Evolutionary conservation across 108 stramenopile species (phyloP), one percentile per base, ranked within the genome.

Genomic region (Cyclostephanos tholiformis): DNA sequence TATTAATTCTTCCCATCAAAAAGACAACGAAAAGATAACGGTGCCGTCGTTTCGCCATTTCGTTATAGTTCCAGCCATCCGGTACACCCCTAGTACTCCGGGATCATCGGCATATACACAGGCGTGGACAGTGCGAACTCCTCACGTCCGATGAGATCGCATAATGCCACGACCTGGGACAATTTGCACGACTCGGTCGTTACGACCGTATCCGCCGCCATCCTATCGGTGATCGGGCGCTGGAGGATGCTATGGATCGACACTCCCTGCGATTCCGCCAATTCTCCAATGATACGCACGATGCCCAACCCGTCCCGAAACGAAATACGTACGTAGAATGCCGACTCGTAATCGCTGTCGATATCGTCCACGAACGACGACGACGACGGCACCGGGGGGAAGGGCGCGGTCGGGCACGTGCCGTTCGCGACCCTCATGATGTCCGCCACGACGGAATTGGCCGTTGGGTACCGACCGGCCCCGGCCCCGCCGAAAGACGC

Each of bases 381-480:
- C 44, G 44, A 46, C 10, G 76, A 69, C 7, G 77, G 20, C 23
- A 61, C 56, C 1, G 75, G 48, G 11, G 84, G 86, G 36, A 86
- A 83, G 9, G 82, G 80, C 38, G 43, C 20, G 11, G 56, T 10
- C 19, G 68, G 72, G 39, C 85, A 85, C 27, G 78, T 79, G 22
- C 72, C 77, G 59, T 75, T 71, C 25, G 92, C 95, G 22, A 95
- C 65, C 59, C 97, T 88, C 44, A 82, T 69, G 36, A 96, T 67
- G 85, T 97, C 97, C n/a, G 90, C 91, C 5, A 97, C 94, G 17
- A 96, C 82, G n/a, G 88, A 86, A 71, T 97, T 97, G 39, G 97
- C 97, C 4, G 96, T 95, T n/a, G 97, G 90, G 65, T 86, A 96
- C n/a, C 97, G 88, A 6, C 97, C 97, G 9, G 95, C 91, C 3